Evolutionary conservation across 805 yeast species (phyloP), one percentile per base, ranked within the genome.

Genomic region (Yarrowia sp.): DNA sequence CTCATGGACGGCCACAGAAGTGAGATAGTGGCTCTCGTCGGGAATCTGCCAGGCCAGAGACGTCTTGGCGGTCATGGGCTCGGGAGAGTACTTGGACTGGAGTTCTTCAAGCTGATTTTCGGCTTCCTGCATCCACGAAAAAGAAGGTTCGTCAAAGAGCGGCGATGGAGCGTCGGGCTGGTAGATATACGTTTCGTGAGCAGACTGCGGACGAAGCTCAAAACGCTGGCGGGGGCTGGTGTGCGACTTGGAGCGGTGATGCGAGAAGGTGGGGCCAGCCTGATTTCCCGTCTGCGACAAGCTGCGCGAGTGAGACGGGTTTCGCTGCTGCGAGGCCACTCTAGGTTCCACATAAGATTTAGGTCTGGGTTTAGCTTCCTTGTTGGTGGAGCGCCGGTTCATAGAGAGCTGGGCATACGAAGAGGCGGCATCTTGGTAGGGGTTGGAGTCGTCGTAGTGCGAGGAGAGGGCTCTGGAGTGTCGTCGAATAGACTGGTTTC

Each of bases 31-130:
- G 11, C 68, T 50, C 32, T 68, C 50, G 66, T 78, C 81, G 1
- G 80, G 80, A 1, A 78, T 74, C 47, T 69, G 68, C 79, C 79
- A 77, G 67, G 78, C 75, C 44, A 71, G 53, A 4, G 47, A 41
- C 4, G 75, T 70, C 1, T 68, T 11, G 33, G 57, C 44, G 10
- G 38, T 57, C 55, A 58, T 44, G 41, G 64, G 64, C 13, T 42
- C 64, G 28, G 50, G 50, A 10, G 8, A 13, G 51, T 58, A 43
- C 35, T 44, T 58, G 4, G 35, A 4, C n/a, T 33, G 41, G n/a
- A 58, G 64, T 4, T 33, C 51, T 6, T 1, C 5, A 3, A 58
- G 51, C 36, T 58, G 51, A 18, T 31, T 31, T 31, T 63, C 50
- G 17, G 57, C 66, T 32, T 43, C 65, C 15, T 39, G 36, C 63